Conservation (phyloP, 2,329 filamentous ascomycete species). For the Penicillium sp. region DNA sequence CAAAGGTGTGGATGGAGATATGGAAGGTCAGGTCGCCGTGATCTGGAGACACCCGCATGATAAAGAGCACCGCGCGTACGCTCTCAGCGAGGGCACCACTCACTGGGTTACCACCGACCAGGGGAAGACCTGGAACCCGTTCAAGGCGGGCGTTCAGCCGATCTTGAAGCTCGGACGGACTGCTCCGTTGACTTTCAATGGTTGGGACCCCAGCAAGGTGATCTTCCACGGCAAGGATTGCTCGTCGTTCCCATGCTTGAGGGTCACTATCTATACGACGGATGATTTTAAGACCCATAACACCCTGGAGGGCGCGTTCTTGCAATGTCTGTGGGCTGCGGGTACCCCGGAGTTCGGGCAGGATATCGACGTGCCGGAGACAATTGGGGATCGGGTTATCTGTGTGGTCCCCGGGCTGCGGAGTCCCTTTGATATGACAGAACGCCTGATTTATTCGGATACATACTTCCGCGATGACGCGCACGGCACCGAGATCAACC, state of each 20-base stretch:
- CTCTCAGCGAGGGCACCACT: conserved; percentile 62
- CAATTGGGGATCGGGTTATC: conserved; percentile 67
- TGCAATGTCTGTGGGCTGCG: conserved; percentile 84
- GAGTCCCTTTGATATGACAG: conserved; percentile 66
- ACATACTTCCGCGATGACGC: conserved; percentile 67
- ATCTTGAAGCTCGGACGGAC: conserved; percentile 47
- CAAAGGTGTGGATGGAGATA: conserved; percentile 57
- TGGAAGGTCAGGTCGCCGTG: conserved; percentile 46
- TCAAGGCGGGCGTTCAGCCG: conserved; percentile 59
- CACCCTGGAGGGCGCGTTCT: conserved; percentile 62
- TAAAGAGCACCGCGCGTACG: conserved; percentile 66
- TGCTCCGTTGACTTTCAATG: conserved; percentile 69
- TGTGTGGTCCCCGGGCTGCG: conserved; percentile 74
- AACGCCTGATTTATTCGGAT: conserved; percentile 75
- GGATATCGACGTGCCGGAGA: conserved; percentile 53
- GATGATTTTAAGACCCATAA: conserved; percentile 74
- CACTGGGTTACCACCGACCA: conserved; percentile 83
- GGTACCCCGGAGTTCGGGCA: conserved; percentile 62
- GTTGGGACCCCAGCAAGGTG: conserved; percentile 74
- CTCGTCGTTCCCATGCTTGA: conserved; percentile 53
- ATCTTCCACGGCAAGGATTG: conserved; percentile 76
- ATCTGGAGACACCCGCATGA: conserved; percentile 77
- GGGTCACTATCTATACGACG: conserved; percentile 63
- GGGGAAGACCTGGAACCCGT: conserved; percentile 75
- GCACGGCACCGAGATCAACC: conserved; percentile 62